Percentiles rank a stretch among this genome's conserved stretches.
phyloP scores from a whole-genome alignment of 768 basidiomycete species.

The Pisolithus marmoratus region DNA sequence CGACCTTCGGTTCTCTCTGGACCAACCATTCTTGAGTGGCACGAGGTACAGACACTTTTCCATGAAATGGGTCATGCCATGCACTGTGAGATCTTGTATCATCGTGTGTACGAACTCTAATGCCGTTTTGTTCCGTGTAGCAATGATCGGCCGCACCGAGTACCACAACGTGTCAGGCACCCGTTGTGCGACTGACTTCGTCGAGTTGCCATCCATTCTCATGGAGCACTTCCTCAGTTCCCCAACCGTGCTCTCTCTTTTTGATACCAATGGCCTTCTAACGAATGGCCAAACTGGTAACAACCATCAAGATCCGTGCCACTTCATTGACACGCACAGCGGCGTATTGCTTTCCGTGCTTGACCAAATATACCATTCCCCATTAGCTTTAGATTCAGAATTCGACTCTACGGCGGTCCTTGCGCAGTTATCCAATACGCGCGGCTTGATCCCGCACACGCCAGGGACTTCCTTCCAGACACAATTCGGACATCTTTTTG shows the following conservation, averaged over 20 bases:
- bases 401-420: conserved; percentile 75
- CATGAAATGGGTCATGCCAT: conserved; percentile 99
- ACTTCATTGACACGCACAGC: conserved; percentile 81
- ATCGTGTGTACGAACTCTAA: not conserved
- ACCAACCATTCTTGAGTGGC: conserved; percentile 79
- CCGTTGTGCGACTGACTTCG: conserved; percentile 96
- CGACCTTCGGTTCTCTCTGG: conserved; percentile 54
- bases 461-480: conserved; percentile 89
- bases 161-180: conserved; percentile 98
- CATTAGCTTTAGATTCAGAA: conserved; percentile 41
- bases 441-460: conserved; percentile 80
- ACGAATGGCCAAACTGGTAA: conserved; percentile 47
- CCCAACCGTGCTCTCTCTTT: conserved; percentile 73
- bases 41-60: conserved; percentile 89
- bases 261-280: conserved; percentile 49
- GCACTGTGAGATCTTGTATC: conserved; percentile 72
- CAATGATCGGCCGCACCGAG: conserved; percentile 96
- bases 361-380: conserved; percentile 88
- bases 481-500: conserved; percentile 91
- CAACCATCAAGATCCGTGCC: conserved; percentile 70
- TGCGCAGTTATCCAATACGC: conserved; percentile 53
- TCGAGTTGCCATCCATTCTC: conserved; percentile 94
- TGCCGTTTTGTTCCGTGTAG: conserved; percentile 34
- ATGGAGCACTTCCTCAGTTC: conserved; percentile 98
- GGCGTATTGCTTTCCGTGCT: conserved; percentile 86